Base-by-base conservation (phyloP, 371 early-diverging fungal species). In the Syncephalastrum monosporum region DNA sequence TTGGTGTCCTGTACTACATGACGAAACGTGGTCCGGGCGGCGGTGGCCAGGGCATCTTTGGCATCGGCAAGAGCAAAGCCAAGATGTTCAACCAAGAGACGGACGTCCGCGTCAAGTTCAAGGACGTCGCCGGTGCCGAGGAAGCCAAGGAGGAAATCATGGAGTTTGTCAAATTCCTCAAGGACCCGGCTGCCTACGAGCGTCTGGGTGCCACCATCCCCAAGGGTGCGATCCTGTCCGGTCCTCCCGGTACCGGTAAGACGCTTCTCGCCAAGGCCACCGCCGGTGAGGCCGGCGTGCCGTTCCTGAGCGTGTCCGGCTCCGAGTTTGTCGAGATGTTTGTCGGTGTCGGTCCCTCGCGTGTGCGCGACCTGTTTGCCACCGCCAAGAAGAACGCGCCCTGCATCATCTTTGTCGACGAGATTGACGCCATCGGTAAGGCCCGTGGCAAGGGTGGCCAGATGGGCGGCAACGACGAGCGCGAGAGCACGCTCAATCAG, bases 251-350 rank as follows among this genome's bases (percentile, higher is more conserved):
- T 56, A 99, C 99, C 0, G 97, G 98, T 67, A 99, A 99, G 74
- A 99, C 99, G 3, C 75, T 99, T 50, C 70, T 99, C 47, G 99
- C 99, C 43, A 99, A 99, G 75, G 99, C 99, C 0, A 97, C 98
- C 0, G 99, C 99, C 0, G 98, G 98, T 50, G 99, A 99, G 73
- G 98, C 99, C 5, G 96, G 94, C 24, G 97, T 97, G 6, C 95
- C 98, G 3, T 99, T 99, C 80, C 74, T 98, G 47, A 92, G 91
- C 49, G 98, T 99, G 21, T 94, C 96, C 5, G 99, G 99, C n/a
- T 96, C 99, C 14, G 99, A 99, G 72, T 98, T 99, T 68, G 94
- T 98, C 23, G 99, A 99, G 74, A 99, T 99, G 98, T 99, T 98
- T 91, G 99, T 99, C 19, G 99, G 99, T 69, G 98, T 99, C 12